Conservation (phyloP, 106 monocot genomes). For the Dendrobium nobile region DNA sequence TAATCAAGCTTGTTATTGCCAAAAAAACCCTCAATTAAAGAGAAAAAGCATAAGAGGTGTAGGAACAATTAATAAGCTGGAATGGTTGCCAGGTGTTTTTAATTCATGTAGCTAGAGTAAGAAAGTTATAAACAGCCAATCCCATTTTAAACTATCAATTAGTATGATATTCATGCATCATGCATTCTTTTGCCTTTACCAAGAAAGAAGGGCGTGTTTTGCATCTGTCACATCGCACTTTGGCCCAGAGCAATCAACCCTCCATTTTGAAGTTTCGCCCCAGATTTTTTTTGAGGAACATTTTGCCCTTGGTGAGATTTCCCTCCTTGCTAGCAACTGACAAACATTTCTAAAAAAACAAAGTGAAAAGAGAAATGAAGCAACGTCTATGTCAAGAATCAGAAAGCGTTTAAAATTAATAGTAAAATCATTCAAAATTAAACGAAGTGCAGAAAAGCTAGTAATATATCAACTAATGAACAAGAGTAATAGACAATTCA, state of each 20-base stretch:
- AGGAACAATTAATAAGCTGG: not conserved
- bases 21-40: not conserved
- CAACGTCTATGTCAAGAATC: not conserved
- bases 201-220: conserved; percentile 64
- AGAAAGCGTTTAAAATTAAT: not conserved
- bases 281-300: conserved; percentile 40
- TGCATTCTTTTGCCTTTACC: conserved; percentile 37
- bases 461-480: not conserved
- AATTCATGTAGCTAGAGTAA: not conserved
- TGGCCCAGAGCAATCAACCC: conserved; percentile 19
- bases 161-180: not conserved
- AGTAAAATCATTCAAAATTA: not conserved
- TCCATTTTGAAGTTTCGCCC: conserved; percentile 19
- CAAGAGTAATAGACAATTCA: not conserved
- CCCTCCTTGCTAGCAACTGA: conserved; percentile 59
- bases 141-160: not conserved
- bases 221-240: conserved; percentile 52
- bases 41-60: not conserved
- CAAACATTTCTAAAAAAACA: conserved; percentile 43
- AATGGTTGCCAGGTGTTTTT: not conserved
- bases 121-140: not conserved
- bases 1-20: not conserved
- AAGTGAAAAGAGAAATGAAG: not conserved
- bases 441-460: not conserved
- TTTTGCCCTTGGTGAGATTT: conserved; percentile 71